Conservation (phyloP, 352 stramenopile species). For the Phytophthora agathidicida region DNA sequence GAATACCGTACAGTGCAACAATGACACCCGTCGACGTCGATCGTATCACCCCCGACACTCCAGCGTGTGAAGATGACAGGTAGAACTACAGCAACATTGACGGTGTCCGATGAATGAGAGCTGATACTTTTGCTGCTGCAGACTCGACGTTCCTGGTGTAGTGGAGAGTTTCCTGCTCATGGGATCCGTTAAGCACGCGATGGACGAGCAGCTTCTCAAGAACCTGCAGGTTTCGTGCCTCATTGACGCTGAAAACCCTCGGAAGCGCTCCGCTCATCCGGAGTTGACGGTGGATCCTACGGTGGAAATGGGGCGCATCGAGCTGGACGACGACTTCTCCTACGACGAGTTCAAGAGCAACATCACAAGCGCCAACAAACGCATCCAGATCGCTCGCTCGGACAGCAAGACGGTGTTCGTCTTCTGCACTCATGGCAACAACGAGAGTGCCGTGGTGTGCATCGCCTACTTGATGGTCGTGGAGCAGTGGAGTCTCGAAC, state of each 20-base stretch:
- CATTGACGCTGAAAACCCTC: constrained; percentile 69
- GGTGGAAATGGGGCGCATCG: constrained; percentile 46
- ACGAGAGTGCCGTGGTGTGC: constrained; percentile 72
- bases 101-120: background rate
- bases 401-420: constrained; percentile 64
- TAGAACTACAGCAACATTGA: background rate
- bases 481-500: constrained; percentile 65
- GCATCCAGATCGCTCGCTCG: constrained; percentile 45
- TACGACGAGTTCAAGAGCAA: constrained; percentile 63
- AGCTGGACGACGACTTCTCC: constrained; percentile 70
- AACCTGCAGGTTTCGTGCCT: constrained; percentile 57
- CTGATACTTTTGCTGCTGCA: constrained; percentile 16
- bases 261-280: constrained; percentile 42
- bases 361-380: constrained; percentile 47
- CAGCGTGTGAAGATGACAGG: constrained; percentile 24
- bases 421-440: constrained; percentile 77
- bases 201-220: constrained; percentile 60
- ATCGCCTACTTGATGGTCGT: constrained; percentile 70
- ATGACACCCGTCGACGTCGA: constrained; percentile 32
- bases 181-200: constrained; percentile 64
- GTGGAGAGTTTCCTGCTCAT: constrained; percentile 61
- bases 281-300: constrained; percentile 26
- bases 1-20: constrained; percentile 4
- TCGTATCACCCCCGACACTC: constrained; percentile 1
- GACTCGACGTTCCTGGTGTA: constrained; percentile 69